Conservation (phyloP, 768 basidiomycete species). For the Candolleomyces aberdarensis region DNA sequence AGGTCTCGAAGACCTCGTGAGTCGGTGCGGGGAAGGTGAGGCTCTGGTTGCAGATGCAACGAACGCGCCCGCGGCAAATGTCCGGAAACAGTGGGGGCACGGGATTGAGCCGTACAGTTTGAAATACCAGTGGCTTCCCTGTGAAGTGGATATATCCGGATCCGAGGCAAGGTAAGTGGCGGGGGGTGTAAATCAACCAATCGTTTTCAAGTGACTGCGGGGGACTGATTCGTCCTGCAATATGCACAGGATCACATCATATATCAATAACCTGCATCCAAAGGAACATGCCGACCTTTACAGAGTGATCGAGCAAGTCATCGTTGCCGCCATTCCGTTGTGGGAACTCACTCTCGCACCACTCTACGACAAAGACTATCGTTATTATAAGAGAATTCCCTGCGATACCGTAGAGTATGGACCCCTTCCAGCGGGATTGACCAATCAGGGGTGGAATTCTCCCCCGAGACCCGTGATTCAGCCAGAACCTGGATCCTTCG, state of each 20-base stretch:
- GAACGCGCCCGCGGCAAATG: background rate
- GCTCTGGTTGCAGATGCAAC: background rate
- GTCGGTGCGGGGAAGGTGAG: constrained; percentile 15
- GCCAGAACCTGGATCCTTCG: background rate
- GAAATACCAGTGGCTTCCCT: constrained; percentile 14
- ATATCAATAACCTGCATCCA: constrained; percentile 41
- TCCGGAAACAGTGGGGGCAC: background rate
- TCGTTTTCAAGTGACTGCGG: background rate
- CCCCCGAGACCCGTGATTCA: background rate
- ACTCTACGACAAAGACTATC: background rate
- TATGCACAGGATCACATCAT: constrained; percentile 23
- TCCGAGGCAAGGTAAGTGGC: constrained; percentile 11
- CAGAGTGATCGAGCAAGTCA: constrained; percentile 21
- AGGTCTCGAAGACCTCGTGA: constrained; percentile 12
- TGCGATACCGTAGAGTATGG: background rate
- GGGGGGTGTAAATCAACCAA: background rate
- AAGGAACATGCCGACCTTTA: constrained; percentile 20
- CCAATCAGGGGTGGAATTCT: background rate
- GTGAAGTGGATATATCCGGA: constrained; percentile 11
- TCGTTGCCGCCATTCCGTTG: constrained; percentile 24
- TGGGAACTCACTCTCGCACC: constrained; percentile 26
- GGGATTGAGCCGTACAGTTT: constrained; percentile 1
- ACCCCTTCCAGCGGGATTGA: background rate
- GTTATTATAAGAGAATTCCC: background rate
- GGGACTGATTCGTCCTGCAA: background rate